Conservation (phyloP, 306 rosid species). For the Lathyrus tuberosus region DNA sequence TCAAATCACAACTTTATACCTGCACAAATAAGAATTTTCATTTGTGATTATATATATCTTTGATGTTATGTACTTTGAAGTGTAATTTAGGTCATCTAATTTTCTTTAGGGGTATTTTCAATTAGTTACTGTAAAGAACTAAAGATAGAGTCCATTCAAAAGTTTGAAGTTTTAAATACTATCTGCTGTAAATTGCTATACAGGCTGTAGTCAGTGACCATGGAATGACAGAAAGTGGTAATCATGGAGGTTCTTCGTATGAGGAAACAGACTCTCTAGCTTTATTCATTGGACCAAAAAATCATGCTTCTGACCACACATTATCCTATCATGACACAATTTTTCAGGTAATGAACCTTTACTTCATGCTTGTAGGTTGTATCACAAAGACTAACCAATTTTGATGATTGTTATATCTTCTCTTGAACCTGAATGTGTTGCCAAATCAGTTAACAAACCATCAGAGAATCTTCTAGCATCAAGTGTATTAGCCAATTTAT, state of each 20-base stretch:
- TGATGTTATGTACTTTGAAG: constrained; percentile 19
- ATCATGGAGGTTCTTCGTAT: constrained; percentile 90
- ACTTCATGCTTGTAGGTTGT: constrained; percentile 33
- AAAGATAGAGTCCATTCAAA: constrained; percentile 7
- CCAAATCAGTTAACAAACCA: constrained; percentile 15
- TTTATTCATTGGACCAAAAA: constrained; percentile 66
- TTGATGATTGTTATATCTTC: constrained; percentile 33
- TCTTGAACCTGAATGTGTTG: constrained; percentile 22
- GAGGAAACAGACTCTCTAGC: constrained; percentile 90
- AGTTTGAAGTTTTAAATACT: constrained; percentile 19
- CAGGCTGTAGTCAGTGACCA: constrained; percentile 93
- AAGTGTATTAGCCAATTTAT: constrained; percentile 20
- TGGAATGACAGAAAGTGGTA: constrained; percentile 95
- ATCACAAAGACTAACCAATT: constrained; percentile 1
- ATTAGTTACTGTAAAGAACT: constrained; percentile 25
- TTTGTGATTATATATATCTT: constrained; percentile 15
- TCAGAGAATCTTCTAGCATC: constrained; percentile 20
- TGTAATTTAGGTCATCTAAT: constrained; percentile 11
- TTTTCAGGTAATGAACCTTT: constrained; percentile 66
- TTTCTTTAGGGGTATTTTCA: constrained; percentile 12
- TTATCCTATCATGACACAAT: constrained; percentile 48
- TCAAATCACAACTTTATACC: constrained; percentile 17
- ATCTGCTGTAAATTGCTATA: constrained; percentile 31
- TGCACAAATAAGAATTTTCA: not conserved
- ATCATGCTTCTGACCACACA: constrained; percentile 44